Base-by-base conservation (phyloP, 2,329 filamentous ascomycete species). In the Ophiognomonia clavigignenti-juglandacearum region DNA sequence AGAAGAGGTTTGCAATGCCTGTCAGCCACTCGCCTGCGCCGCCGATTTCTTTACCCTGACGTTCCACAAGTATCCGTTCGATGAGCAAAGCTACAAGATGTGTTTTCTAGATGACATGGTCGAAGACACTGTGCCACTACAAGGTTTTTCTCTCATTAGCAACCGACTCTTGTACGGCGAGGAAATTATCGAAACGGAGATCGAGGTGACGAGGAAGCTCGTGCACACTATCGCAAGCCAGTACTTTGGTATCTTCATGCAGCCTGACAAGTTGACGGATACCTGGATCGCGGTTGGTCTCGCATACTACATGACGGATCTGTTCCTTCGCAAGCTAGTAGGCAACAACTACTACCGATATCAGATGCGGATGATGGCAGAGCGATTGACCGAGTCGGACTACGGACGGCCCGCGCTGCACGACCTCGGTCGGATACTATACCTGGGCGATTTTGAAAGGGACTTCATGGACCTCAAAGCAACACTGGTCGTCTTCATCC, bases 261-360 rank as follows among this genome's bases (percentile, higher is more conserved):
- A 95, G 39, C 85, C 93, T 0, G 88, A 90, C 60, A 82, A 85
- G 34, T 80, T 83, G 16, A 76, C 77, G 43, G 93, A 98, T 64
- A 81, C 83, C 45, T 98, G 93, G 93, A 82, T 95, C 18, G 85
- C 92, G 11, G 78, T 93, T 45, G 95, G 92, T 13, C 85, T 95
- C 39, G 87, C 92, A 1, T 91, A 92, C 71, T 98, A 89, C 70
- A 95, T 98, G 78, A 90, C 92, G 1, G 92, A 96, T 57, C 77
- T 89, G 4, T 96, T 95, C 65, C 88, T 97, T 78, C 88, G 85
- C 63, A 85, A 83, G 55, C 74, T 98, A 3, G 95, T 89, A 60
- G 93, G 93, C 7, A 95, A 95, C 61, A 98, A 98, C 61, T 89
- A 96, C 58, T 93, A 96, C 62, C 79, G 90, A 10, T 97, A 90